Conservation (phyloP, 768 basidiomycete genomes). For the Termitomyces heimii region DNA sequence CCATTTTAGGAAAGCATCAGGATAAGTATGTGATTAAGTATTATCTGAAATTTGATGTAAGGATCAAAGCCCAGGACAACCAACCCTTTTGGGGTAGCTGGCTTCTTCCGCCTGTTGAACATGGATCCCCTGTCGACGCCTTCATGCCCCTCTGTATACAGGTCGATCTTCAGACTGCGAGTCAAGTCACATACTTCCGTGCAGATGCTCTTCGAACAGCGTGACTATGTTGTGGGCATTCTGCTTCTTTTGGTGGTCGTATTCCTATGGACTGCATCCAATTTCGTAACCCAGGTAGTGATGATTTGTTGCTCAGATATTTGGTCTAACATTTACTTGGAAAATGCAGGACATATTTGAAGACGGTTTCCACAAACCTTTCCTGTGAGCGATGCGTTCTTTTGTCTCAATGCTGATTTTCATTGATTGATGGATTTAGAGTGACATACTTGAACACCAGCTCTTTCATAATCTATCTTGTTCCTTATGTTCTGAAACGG, state of each 20-base stretch:
- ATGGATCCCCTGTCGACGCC: conserved; percentile 2
- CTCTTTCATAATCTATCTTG: conserved; percentile 78
- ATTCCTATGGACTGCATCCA: conserved; percentile 83
- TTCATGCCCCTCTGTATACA: not conserved
- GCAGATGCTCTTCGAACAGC: conserved; percentile 16
- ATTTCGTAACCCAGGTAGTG: conserved; percentile 78
- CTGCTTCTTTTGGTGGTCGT: conserved; percentile 70
- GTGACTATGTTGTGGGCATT: conserved; percentile 52
- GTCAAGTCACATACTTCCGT: not conserved
- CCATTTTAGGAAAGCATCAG: not conserved
- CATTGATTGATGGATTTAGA: conserved; percentile 28
- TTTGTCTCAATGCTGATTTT: not conserved
- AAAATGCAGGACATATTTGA: conserved; percentile 42
- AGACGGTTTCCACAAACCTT: conserved; percentile 82
- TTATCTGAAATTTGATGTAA: not conserved
- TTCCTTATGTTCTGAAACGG: conserved; percentile 36
- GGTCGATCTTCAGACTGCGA: not conserved
- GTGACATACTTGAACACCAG: conserved; percentile 91
- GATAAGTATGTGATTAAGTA: not conserved
- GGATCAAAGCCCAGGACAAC: not conserved
- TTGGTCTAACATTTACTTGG: not conserved
- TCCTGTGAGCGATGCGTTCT: conserved; percentile 45
- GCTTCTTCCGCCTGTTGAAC: not conserved
- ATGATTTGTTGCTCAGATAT: not conserved
- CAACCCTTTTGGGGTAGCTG: not conserved